Evolutionary conservation across 208 protist genomes (phyloP), one percentile per base, ranked within the genome.

Genomic region (Angomonas ambiguus): DNA sequence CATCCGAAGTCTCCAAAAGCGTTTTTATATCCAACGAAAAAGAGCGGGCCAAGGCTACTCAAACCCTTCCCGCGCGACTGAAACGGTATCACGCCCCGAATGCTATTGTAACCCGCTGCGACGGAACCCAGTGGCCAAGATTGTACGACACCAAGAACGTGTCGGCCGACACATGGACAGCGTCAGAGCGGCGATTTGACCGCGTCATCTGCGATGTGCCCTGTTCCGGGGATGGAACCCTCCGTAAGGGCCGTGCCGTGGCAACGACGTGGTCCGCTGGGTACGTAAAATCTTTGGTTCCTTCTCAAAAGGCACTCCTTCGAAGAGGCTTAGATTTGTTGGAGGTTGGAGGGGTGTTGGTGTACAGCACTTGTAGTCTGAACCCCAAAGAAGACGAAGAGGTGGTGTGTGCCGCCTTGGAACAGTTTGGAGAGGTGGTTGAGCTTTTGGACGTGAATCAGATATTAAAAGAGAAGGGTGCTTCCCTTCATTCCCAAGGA

Each of bases 311-410:
- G 24, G 83, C 91, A 27, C 83, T 98, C 34, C 87, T 96, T 27
- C 71, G 70, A 28, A 87, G 91, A 48, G 95, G 88, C 20, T 73
- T 97, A 11, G 92, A 97, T 48, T 66, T 97, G 34, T 77, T 97
- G 13, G 69, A 57, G 25, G 71, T 69, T 27, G 81, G 61, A 38
- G 97, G 97, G 32, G 70, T 93, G 28, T 81, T 98, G 24, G 97
- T 98, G 2, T 99, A 99, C 83, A 98, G 94, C 61, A 98, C 97
- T 13, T 99, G 97, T 77, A 97, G 93, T 56, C 73, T 98, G 53
- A 98, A 98, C 67, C 97, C 97, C 27, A 91, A 98, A 66, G 97
- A 99, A 76, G 89, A 98, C 62, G 97, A 99, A 74, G 94, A 97
- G 58, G 95, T 98, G 42, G 92, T 99, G 8, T 89, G 83, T 42